phyloP scores from a whole-genome alignment of 495 filamentous ascomycete genomes.

The Aspergillus mulundensis region DNA sequence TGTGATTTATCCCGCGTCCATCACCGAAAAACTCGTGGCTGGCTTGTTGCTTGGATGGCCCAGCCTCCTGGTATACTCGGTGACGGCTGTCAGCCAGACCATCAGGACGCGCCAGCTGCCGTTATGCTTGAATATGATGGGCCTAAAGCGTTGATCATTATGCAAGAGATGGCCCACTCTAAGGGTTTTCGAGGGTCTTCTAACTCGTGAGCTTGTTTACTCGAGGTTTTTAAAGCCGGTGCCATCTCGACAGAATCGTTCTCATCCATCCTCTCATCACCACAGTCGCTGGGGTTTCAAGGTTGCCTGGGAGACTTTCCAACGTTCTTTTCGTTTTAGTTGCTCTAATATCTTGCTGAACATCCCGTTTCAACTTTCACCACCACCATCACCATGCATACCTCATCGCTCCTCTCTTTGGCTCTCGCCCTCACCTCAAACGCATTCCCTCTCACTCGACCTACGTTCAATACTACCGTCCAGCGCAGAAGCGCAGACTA shows the following conservation, averaged over 20 bases:
- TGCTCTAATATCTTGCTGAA: background rate
- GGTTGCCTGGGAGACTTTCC: background rate
- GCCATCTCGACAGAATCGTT: background rate
- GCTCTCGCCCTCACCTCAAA: constrained; percentile 31
- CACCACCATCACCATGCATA: constrained; percentile 24
- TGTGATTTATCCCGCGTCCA: background rate
- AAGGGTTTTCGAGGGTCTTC: background rate
- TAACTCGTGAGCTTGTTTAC: background rate
- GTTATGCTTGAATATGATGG: constrained; percentile 17
- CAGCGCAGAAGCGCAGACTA: constrained; percentile 35
- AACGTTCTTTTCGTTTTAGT: background rate
- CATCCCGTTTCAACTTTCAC: background rate
- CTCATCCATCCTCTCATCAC: background rate
- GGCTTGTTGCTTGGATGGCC: constrained; percentile 15
- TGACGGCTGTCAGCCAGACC: constrained; percentile 13
- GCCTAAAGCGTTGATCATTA: constrained; percentile 14
- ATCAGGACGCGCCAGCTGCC: constrained; percentile 21
- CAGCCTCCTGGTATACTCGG: constrained; percentile 21
- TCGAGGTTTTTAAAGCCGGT: constrained; percentile 9
- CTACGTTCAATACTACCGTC: constrained; percentile 23
- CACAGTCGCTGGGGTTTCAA: background rate
- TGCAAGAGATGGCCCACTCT: background rate
- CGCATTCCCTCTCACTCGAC: constrained; percentile 32
- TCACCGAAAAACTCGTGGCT: constrained; percentile 17
- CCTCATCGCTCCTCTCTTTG: constrained; percentile 26